A percentile compares a stretch with the other conserved stretches of the same genome.
Conservation (phyloP, 768 basidiomycete species). For the Russula lepida region DNA sequence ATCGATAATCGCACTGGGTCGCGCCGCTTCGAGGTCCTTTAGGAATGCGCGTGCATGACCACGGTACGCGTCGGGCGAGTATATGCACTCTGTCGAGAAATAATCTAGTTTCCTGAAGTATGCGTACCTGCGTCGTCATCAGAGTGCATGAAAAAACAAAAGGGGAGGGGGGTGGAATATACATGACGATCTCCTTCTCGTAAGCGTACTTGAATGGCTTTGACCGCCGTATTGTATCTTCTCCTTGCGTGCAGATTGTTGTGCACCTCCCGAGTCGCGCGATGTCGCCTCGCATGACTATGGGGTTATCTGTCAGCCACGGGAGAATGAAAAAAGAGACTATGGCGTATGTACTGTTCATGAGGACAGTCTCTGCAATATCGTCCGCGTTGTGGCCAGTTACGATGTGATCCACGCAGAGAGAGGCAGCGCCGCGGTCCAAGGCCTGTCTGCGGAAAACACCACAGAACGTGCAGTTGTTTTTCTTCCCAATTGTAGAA, state of each 20-base stretch:
- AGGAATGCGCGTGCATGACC: conserved; percentile 92
- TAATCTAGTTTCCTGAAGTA: conserved; percentile 99
- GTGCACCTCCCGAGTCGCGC: conserved; percentile 92
- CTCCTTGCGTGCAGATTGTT: conserved; percentile 88
- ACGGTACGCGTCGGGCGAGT: conserved; percentile 96
- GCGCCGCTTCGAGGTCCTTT: conserved; percentile 89
- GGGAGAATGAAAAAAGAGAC: too few species aligned
- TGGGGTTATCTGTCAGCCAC: neutral
- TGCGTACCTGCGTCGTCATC: conserved; percentile 62
- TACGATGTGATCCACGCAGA: conserved; percentile 93
- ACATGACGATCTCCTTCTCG: conserved; percentile 99
- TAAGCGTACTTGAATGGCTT: conserved; percentile 99
- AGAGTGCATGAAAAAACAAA: neutral
- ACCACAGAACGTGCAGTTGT: conserved; percentile 98
- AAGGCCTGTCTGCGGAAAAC: conserved; percentile 95
- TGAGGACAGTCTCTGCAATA: conserved; percentile 95
- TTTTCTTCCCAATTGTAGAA: conserved; percentile 89
- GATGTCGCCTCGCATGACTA: conserved; percentile 98
- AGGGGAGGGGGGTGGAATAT: neutral
- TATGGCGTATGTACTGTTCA: conserved; percentile 73
- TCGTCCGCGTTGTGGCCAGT: conserved; percentile 99
- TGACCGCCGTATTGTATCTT: conserved; percentile 91
- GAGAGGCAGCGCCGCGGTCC: conserved; percentile 83
- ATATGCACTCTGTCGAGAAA: conserved; percentile 98
- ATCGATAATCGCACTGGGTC: conserved; percentile 94